Percentiles rank a stretch among this genome's conserved stretches.
Evolutionary conservation across 257 asterid genomes (phyloP).

Genomic region (Handroanthus guayacan): DNA sequence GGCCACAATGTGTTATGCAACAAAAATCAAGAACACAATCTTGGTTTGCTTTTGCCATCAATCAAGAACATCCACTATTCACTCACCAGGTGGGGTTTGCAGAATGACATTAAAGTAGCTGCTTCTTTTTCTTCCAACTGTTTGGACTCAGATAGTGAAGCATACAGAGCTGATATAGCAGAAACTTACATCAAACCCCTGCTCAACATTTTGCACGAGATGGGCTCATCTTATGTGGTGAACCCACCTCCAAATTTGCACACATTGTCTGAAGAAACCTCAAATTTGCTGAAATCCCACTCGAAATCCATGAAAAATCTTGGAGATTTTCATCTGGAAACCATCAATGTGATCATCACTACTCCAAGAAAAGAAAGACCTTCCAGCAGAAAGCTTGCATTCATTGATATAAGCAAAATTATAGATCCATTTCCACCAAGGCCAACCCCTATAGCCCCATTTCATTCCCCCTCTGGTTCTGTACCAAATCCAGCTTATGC

Average conservation of each 20-base stretch:
- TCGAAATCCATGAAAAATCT: slow-evolving; percentile 46
- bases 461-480: slow-evolving; percentile 42
- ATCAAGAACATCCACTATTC: slow-evolving; percentile 73
- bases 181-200: slow-evolving; percentile 55
- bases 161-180: slow-evolving; percentile 45
- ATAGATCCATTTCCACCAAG: slow-evolving; percentile 53
- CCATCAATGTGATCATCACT: slow-evolving; percentile 37
- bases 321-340: slow-evolving; percentile 41
- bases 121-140: slow-evolving; percentile 65
- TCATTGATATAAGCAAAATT: slow-evolving; percentile 40
- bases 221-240: slow-evolving; percentile 57
- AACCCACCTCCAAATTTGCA: slow-evolving; percentile 34
- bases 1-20: slow-evolving; percentile 61
- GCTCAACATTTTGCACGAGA: slow-evolving; percentile 50
- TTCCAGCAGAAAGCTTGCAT: slow-evolving; percentile 61
- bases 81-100: slow-evolving; percentile 95
- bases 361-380: slow-evolving; percentile 36
- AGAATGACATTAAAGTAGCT: slow-evolving; percentile 63
- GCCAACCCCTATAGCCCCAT: slow-evolving; percentile 60
- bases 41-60: slow-evolving; percentile 59
- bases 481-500: slow-evolving; percentile 51
- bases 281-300: slow-evolving; percentile 44
- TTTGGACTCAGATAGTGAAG: slow-evolving; percentile 40
- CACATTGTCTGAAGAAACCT: slow-evolving; percentile 38
- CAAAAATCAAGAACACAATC: slow-evolving; percentile 34